Base-by-base conservation (phyloP, 2,329 filamentous ascomycete species). In the Trichoderma breve region DNA sequence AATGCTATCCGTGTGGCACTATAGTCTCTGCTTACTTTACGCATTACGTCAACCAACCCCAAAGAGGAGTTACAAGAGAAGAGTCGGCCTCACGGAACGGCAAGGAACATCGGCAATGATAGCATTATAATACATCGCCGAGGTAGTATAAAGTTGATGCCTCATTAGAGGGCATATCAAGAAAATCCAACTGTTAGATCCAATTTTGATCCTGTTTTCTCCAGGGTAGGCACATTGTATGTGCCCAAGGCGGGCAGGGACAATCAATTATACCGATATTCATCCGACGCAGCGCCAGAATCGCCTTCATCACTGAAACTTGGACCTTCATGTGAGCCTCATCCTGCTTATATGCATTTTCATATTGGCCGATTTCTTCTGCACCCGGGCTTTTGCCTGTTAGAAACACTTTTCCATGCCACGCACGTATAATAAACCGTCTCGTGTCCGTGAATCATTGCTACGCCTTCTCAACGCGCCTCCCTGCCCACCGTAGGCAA, bases 401-500 rank as follows among this genome's bases (percentile, higher is more conserved):
- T 26, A 34, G 14, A 21, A 18, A 21, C 57, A 62, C 21, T n/a
- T 57, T 51, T 62, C 47, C 32, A 71, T 71, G 68, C 47, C 60
- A 26, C 60, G 47, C 18, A 12, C 60, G 9, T 32, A 21, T 32
- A 57, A 39, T 36, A 71, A 24, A 60, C 30, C 26, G 15, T 21
- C 71, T 24, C 24, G 39, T 18, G 34, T 57, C 14, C 15, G 60
- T 72, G 57, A 69, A 63, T 68, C 71, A 57, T 55, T 39, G n/a
- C 12, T 30, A 28, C 43, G 14, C 26, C 8, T n/a, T 64, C 18
- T 55, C 30, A 26, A 47, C 67, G 67, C 67, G 67, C 14, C 51
- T 53, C 21, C 39, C n/a, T 15, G 57, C 21, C 26, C 34, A 28
- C 47, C 21, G 43, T 53, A 36, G 57, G 67, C 39, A 11, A 53